A percentile compares a stretch with the other conserved stretches of the same genome.
These are phyloP conservation scores for Esteya vermicola DNA, from an alignment of 2,329 filamentous ascomycete species.

Conservation along the genomic window DNA sequence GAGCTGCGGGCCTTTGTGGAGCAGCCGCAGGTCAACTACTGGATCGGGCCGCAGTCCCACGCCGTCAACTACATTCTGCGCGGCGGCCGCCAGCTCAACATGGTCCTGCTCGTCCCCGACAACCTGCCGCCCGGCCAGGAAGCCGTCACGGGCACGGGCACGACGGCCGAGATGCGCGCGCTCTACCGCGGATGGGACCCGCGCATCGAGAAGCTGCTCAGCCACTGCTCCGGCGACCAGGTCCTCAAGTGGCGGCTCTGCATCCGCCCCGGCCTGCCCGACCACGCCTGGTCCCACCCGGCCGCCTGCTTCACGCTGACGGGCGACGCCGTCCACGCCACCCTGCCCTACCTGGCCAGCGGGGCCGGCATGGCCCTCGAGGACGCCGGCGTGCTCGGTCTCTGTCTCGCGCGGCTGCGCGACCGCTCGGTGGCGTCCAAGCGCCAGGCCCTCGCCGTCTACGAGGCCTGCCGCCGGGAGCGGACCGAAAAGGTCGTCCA, in stretches of 20 bases:
- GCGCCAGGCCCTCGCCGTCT: constrained; percentile 5
- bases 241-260: constrained; percentile 33
- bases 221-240: constrained; percentile 22
- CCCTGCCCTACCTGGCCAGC: constrained; percentile 33
- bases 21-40: constrained; percentile 17
- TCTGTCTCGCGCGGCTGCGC: constrained; percentile 7
- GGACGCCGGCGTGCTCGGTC: constrained; percentile 21
- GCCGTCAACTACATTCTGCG: constrained; percentile 19
- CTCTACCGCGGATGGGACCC: constrained; percentile 23
- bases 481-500: constrained; percentile 8
- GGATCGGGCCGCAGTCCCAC: constrained; percentile 20
- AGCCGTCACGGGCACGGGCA: constrained; percentile 13
- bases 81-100: constrained; percentile 18
- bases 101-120: constrained; percentile 17
- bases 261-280: constrained; percentile 24
- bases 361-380: constrained; percentile 30
- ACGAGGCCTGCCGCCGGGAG: constrained; percentile 7
- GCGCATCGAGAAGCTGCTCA: constrained; percentile 19
- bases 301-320: constrained; percentile 24
- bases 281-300: constrained; percentile 25
- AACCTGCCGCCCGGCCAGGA: constrained; percentile 9
- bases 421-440: constrained; percentile 2
- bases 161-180: constrained; percentile 19
- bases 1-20: constrained; percentile 15
- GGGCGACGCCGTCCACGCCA: constrained; percentile 30